Percentiles rank a stretch among this genome's conserved stretches.
These are phyloP conservation scores for Neoascochyta sp. DNA, from an alignment of 2,329 filamentous ascomycete genomes.

Conservation along the genomic window DNA sequence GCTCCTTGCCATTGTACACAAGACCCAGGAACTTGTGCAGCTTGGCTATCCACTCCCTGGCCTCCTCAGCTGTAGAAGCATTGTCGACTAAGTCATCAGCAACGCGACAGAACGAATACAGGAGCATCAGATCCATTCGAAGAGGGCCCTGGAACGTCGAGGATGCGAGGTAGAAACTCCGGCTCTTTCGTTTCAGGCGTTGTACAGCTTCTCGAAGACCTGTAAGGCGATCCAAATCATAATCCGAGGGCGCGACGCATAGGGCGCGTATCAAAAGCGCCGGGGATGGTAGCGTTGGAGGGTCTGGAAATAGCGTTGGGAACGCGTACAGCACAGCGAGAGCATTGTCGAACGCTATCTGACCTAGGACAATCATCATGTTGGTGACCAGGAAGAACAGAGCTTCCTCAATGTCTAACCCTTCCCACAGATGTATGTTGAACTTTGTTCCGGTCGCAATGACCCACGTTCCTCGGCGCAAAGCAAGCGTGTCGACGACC, in stretches of 20 bases:
- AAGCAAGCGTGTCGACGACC: constrained; percentile 65
- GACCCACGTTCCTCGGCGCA: constrained; percentile 67
- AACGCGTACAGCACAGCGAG: constrained; percentile 63
- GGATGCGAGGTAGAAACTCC: constrained; percentile 71
- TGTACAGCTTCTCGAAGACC: constrained; percentile 58
- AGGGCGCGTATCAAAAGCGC: constrained; percentile 53
- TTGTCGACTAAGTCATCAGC: constrained; percentile 72
- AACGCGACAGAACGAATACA: constrained; percentile 72
- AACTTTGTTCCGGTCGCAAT: constrained; percentile 67
- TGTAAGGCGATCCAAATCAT: constrained; percentile 56
- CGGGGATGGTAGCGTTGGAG: constrained; percentile 50
- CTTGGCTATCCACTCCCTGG: constrained; percentile 56
- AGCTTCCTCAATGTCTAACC: constrained; percentile 69
- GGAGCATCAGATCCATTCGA: constrained; percentile 62
- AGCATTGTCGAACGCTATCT: constrained; percentile 66
- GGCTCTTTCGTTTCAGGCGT: constrained; percentile 61
- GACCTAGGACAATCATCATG: constrained; percentile 64
- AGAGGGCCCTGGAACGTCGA: constrained; percentile 65
- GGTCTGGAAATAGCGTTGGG: constrained; percentile 53
- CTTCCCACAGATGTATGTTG: constrained; percentile 59
- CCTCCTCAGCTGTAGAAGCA: constrained; percentile 51
- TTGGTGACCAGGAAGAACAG: constrained; percentile 71
- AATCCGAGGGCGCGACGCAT: constrained; percentile 46
- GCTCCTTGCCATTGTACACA: constrained; percentile 41
- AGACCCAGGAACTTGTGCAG: constrained; percentile 57